A percentile compares a stretch with the other conserved stretches of the same genome.
These are phyloP conservation scores for Elsinoe perseae DNA, from an alignment of 2,329 filamentous ascomycete species.

Conservation along the genomic window DNA sequence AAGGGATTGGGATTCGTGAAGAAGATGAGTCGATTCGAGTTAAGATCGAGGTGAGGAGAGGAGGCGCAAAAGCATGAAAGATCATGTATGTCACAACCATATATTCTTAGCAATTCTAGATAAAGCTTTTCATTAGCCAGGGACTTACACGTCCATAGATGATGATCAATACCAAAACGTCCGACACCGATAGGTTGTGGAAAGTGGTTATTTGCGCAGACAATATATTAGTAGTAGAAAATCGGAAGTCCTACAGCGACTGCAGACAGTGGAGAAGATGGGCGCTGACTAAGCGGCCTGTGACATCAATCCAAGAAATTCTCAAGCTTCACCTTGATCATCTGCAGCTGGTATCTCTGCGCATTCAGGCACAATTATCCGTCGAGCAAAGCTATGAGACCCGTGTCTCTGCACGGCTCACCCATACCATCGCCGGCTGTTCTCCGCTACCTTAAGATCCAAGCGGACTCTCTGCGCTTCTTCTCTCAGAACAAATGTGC, in stretches of 20 bases:
- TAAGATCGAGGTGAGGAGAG: neutral
- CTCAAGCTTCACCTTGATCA: neutral
- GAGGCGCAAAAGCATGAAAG: neutral
- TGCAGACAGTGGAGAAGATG: too few species aligned
- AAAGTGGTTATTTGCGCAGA: too few species aligned
- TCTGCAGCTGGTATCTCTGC: neutral
- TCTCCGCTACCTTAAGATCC: constrained; percentile 18
- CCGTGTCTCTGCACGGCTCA: constrained; percentile 9
- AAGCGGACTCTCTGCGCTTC: constrained; percentile 17
- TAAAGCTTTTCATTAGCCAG: too few species aligned
- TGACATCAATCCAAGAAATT: constrained; percentile 4
- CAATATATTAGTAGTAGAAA: too few species aligned
- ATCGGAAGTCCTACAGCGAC: too few species aligned
- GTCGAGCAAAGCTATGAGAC: constrained; percentile 10
- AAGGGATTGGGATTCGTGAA: neutral
- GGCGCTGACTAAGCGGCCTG: neutral
- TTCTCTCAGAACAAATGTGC: constrained; percentile 5
- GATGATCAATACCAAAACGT: too few species aligned
- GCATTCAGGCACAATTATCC: neutral
- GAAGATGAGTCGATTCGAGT: neutral
- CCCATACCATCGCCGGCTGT: constrained; percentile 18
- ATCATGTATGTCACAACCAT: neutral
- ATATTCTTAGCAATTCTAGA: neutral
- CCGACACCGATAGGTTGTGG: too few species aligned
- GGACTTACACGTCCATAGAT: too few species aligned